Base-by-base conservation (phyloP, 176 grass and related monocot species). In the Poa pratensis region DNA sequence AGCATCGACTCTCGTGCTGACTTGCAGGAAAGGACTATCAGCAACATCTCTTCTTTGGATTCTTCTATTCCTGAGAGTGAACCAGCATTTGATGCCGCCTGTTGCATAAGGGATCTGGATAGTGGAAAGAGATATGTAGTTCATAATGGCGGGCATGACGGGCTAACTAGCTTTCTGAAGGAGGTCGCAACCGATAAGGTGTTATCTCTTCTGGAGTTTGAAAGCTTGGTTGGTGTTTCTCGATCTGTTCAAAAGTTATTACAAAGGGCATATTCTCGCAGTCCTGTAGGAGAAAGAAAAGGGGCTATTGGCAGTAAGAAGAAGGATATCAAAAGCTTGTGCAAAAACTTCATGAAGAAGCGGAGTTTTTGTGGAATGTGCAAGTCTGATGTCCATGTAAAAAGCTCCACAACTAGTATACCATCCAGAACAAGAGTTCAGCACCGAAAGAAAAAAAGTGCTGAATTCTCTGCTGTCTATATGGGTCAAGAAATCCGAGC, bases 401-500 rank as follows among this genome's bases (percentile, higher is more conserved):
- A 87, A 75, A 87, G 70, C 63, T 80, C 79, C 55, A 74, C 80
- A 51, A 84, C 59, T 43, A 49, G 22, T 18, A 60, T 69, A 48
- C 90, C 91, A 50, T 76, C 63, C 7, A 84, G 86, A 85, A 85
- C 85, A 90, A 84, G 66, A 54, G 96, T 99, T 75, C 78, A 79
- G 49, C 86, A 86, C 14, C 81, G 88, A 46, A 92, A 82, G 78
- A 99, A 96, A 87, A 92, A 80, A 1, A 62, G 45, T 58, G 84
- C 71, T 58, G 96, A 99, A 75, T 96, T 99, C 66, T 92, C 96
- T 35, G 90, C 90, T 34, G 77, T 99, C 46, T 91, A 76, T 68
- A 86, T 92, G 91, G 90, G 82, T 69, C 96, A 96, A 91, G 91
- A 99, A 92, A 94, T 99, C 62, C 85, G 82, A 71, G 96, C 93